Base-by-base conservation (phyloP, 2,329 filamentous ascomycete genomes). In the Arthrobotrys conoides region DNA sequence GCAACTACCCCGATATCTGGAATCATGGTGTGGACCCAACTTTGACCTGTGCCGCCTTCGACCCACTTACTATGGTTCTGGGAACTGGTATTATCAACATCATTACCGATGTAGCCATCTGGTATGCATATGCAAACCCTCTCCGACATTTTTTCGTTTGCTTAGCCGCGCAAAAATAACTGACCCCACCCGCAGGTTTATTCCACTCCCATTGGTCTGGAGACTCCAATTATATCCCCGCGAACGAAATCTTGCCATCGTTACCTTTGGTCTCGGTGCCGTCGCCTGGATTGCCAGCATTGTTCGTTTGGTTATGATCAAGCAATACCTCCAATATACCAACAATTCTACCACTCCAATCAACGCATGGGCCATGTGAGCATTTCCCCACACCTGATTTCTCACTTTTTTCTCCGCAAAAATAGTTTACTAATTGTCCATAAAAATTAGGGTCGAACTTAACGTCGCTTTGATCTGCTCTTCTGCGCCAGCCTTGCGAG, bases 361-460 rank as follows among this genome's bases (percentile, higher is more conserved):
- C 70, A 73, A 75, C 65, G 71, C 76, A 48, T 75, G 71, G 76
- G 71, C 76, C 59, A 79, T 79, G 76, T 79, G 68, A 79, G 76
- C 20, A 67, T 73, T 79, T 75, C 65, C 20, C 48, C 57, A 63
- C 51, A 65, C 61, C 51, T 69, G 18, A 70, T 53, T 53, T 64
- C 20, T 67, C 12, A 18, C 33, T 38, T 55, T n/a, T 30, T 30
- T 30, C 33, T n/a, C 44, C 20, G 27, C 57, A 16, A 33, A 49
- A 71, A 71, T 20, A 24, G 22, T 38, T 24, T 70, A 44, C 65
- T 75, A 59, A 76, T 66, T 44, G 22, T 30, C 27, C 49, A 3
- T 30, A 30, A 16, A 46, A 27, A 61, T 33, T 44, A 79, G 76
- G 71, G 76, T 79, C 69, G 76, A 79, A 64, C 49, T 79, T 14